Percentiles rank a stretch among this genome's conserved stretches.
phyloP scores from a whole-genome alignment of 2,329 filamentous ascomycete species.

The Aspergillus melleus region DNA sequence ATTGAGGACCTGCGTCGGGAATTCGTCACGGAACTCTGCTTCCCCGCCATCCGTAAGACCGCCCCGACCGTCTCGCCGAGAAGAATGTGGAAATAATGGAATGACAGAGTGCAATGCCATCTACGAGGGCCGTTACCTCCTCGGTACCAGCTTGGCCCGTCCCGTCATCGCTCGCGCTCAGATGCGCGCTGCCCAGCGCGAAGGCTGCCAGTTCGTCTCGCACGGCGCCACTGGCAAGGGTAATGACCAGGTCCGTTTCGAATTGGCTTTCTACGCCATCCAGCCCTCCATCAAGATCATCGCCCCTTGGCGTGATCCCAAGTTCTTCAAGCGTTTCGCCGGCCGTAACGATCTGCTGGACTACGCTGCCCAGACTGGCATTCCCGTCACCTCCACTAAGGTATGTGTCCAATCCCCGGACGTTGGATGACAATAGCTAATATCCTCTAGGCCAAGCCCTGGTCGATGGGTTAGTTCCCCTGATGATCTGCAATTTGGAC shows the following conservation, averaged over 20 bases:
- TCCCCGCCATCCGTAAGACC: constrained; percentile 61
- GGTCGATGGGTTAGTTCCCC: constrained; percentile 63
- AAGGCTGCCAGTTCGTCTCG: constrained; percentile 45
- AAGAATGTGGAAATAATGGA: constrained; percentile 4
- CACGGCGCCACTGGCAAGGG: constrained; percentile 52
- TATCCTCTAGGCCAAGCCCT: constrained; percentile 41
- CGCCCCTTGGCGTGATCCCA: constrained; percentile 50
- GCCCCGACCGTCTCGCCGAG: constrained; percentile 22
- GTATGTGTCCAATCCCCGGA: constrained; percentile 7
- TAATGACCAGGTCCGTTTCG: constrained; percentile 52
- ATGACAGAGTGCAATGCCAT: constrained; percentile 54
- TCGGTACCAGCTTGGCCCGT: constrained; percentile 50
- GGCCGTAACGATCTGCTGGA: constrained; percentile 52
- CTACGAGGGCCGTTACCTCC: constrained; percentile 67
- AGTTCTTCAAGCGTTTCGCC: constrained; percentile 51
- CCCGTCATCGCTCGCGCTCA: constrained; percentile 51
- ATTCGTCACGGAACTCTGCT: constrained; percentile 80
- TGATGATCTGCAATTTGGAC: neutral
- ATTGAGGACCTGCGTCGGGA: constrained; percentile 66
- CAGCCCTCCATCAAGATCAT: constrained; percentile 51
- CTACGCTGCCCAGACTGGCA: constrained; percentile 48
- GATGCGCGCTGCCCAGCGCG: constrained; percentile 40
- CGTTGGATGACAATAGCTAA: constrained; percentile 1
- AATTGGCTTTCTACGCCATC: constrained; percentile 52
- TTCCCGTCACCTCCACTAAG: constrained; percentile 51